Base-by-base conservation (phyloP, 1,139 yeast species). In the Nakaseomyces delphensis region DNA sequence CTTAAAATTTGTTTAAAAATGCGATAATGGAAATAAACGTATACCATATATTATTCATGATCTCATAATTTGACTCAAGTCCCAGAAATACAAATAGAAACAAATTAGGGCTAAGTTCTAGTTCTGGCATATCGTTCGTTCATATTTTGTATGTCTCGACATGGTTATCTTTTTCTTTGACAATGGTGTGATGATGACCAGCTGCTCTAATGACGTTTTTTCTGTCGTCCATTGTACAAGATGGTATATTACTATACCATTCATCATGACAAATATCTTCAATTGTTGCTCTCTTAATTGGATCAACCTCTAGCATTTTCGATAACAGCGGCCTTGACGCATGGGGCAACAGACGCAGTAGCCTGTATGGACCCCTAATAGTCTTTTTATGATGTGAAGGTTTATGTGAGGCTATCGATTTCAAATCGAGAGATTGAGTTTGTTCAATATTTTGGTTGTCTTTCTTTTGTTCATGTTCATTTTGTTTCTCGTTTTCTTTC, bases 281-380 rank as follows among this genome's bases (percentile, higher is more conserved):
- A 58, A 89, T 64, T 0, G 81, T 69, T 2, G 89, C 83, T 49
- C 97, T 74, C 49, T 73, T 69, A 10, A 53, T 57, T 2, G 94
- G 85, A 49, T 83, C 81, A 7, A 85, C 64, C 40, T 70, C 76
- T 21, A 91, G 69, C 86, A 91, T 87, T 39, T 71, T 71, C 24
- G 79, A 76, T 38, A 91, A 74, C 9, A 89, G 71, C 4, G 81
- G 83, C 52, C 97, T 73, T 13, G 95, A 74, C 3, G 87, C 87
- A 52, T 80, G 83, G 2, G 98, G 98, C 39, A 93, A 68, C 49
- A 91, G 69, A 55, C 96, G 74, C 70, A 91, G 71, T 49, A 93
- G 67, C 53, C 97, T 71, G 70, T 91, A 86, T 2, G 97, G 96
- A 1, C 98, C 98, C 47, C 65, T 68, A 10, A 68, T 60, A 0